phyloP scores from a whole-genome alignment of 257 asterid species.

The Nicotiana benthamiana region DNA sequence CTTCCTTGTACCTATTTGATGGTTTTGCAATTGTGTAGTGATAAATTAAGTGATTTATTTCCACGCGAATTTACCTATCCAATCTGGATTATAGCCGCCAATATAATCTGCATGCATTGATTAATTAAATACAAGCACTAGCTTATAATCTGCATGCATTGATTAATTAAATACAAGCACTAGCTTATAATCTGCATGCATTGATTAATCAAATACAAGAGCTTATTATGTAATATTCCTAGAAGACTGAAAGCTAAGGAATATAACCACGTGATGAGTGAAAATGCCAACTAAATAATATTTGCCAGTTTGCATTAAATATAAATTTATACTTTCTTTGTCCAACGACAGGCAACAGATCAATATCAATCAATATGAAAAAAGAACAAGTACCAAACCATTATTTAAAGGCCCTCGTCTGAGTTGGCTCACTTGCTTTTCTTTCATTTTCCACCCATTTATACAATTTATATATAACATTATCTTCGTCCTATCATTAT shows the following conservation, averaged over 20 bases:
- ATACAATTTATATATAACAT: not conserved
- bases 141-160: not conserved
- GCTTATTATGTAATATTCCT: not conserved
- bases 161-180: not conserved
- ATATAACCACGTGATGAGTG: not conserved
- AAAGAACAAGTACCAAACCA: not conserved
- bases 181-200: not conserved
- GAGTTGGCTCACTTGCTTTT: not conserved
- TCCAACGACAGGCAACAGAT: slow-evolving; percentile 11
- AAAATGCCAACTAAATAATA: not conserved
- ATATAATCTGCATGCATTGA: not conserved
- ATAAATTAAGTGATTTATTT: too few relatives aligned
- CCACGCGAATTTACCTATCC: too few relatives aligned
- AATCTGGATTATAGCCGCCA: not conserved
- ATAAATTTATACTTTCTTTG: not conserved
- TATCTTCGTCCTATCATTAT: not conserved
- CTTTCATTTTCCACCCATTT: not conserved
- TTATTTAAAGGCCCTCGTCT: not conserved
- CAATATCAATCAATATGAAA: not conserved
- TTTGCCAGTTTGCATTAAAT: not conserved
- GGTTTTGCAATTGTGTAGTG: too few relatives aligned
- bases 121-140: not conserved
- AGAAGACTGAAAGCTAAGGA: not conserved
- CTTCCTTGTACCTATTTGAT: too few relatives aligned
- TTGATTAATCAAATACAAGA: not conserved